Percentiles rank a stretch among this genome's conserved stretches.
phyloP scores from a whole-genome alignment of 306 rosid genomes.

The Prunus campanulata region DNA sequence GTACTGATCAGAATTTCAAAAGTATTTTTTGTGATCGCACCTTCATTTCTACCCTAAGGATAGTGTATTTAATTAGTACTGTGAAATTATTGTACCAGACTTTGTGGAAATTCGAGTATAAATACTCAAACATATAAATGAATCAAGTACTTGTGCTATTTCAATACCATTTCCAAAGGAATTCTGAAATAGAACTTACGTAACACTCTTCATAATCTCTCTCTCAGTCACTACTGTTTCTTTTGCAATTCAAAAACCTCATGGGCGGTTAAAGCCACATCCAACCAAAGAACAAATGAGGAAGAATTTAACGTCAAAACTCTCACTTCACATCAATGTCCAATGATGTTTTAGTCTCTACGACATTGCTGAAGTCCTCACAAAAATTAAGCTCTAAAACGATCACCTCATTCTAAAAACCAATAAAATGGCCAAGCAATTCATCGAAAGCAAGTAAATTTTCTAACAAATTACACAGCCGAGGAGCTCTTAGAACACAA shows the following conservation, averaged over 20 bases:
- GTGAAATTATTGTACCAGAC: background rate
- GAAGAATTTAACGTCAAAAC: background rate
- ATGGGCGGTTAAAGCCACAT: background rate
- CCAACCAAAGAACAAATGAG: background rate
- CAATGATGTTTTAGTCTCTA: background rate
- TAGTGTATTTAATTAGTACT: background rate
- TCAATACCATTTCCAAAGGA: background rate
- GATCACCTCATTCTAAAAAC: background rate
- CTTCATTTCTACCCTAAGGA: background rate
- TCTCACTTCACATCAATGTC: background rate
- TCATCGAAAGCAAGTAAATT: background rate
- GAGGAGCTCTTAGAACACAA: slow-evolving; percentile 8
- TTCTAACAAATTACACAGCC: background rate
- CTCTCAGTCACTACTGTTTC: background rate
- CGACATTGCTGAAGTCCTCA: background rate
- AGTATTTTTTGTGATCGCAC: background rate
- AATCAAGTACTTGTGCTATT: background rate
- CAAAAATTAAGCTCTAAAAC: background rate
- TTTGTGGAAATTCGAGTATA: background rate
- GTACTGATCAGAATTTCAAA: background rate
- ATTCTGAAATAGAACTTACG: background rate
- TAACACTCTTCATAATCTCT: background rate
- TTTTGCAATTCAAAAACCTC: background rate
- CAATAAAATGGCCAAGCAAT: background rate
- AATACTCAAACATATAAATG: background rate